Base-by-base conservation (phyloP, 441 rosid species). In the Pelargonium myrrhifolium region DNA sequence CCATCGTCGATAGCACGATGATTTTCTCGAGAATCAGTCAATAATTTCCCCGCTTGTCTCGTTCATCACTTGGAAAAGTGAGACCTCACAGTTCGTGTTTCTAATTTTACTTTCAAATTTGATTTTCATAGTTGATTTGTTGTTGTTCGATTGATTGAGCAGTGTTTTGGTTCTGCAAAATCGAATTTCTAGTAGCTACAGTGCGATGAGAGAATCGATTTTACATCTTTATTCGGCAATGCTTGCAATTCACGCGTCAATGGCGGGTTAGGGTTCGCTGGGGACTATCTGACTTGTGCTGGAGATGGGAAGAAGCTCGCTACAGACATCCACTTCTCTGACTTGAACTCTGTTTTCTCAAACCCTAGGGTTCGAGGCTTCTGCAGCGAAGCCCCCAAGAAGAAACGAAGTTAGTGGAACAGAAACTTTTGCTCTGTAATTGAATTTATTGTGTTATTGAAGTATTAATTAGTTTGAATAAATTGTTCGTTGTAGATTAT, bases 311-410 rank as follows among this genome's bases (percentile, higher is more conserved):
- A 78, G 71, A 83, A 67, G 78, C 71, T 79, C 1, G 40, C 62
- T 11, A 51, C 74, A 0, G 73, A 61, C 66, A 22, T 69, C 4
- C 65, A 64, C 9, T 58, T 69, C 24, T 82, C 73, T n/a, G 79
- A 75, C 77, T 82, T 74, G 56, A 79, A 76, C 71, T 78, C 71
- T 62, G 42, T 80, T 63, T 64, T 79, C 11, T 76, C 78, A 10
- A 85, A 79, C 79, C 86, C 84, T 65, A 79, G 76, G 66, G 58
- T 76, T 62, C 65, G 83, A 3, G 76, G 79, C 51, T 83, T 76
- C 71, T 83, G 80, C 5, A 69, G 77, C 65, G 77, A 83, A 71
- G 75, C 82, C 39, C 79, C 86, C 1, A 82, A 81, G 75, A 79
- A 78, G 81, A 84, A 77, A 60, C 82, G 92, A 18, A 12, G 14